A percentile compares a stretch with the other conserved stretches of the same genome.
Evolutionary conservation across 1,284 basidiomycete genomes (phyloP).

Genomic region (Melampsora americana): DNA sequence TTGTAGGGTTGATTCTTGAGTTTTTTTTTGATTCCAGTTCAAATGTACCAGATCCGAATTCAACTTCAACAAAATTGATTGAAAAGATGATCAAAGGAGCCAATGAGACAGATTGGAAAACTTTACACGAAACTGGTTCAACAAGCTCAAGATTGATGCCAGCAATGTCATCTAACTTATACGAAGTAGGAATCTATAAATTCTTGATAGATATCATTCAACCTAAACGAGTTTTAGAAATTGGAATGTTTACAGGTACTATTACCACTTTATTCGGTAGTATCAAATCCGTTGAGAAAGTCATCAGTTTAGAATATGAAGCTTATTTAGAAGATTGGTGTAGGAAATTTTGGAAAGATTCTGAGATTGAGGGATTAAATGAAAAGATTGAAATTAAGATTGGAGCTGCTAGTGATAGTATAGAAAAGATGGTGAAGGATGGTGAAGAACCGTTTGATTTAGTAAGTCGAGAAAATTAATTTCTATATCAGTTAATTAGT

Average conservation of each 20-base stretch:
- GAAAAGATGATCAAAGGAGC: not conserved
- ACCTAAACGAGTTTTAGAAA: not conserved
- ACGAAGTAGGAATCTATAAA: not conserved
- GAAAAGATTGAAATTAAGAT: conserved; percentile 3
- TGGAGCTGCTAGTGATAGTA: not conserved
- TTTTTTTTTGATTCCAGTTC: not conserved
- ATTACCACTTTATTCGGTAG: not conserved
- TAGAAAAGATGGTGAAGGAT: not conserved
- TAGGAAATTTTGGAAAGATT: not conserved
- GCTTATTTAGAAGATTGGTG: not conserved
- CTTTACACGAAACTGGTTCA: not conserved
- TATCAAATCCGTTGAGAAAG: not conserved
- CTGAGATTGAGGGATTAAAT: not conserved
- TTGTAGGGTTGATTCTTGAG: too few species aligned
- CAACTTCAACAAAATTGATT: not conserved
- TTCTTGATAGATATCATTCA: not conserved
- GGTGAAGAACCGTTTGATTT: not conserved
- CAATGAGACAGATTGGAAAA: not conserved
- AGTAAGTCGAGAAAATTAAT: too few species aligned
- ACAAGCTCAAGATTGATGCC: not conserved
- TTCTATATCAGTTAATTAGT: too few species aligned
- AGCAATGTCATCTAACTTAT: not conserved
- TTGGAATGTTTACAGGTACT: not conserved
- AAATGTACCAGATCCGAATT: not conserved
- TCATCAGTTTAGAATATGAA: not conserved